Evolutionary conservation across 2,329 filamentous ascomycete genomes (phyloP).

Genomic region (Botrytis cinerea): DNA sequence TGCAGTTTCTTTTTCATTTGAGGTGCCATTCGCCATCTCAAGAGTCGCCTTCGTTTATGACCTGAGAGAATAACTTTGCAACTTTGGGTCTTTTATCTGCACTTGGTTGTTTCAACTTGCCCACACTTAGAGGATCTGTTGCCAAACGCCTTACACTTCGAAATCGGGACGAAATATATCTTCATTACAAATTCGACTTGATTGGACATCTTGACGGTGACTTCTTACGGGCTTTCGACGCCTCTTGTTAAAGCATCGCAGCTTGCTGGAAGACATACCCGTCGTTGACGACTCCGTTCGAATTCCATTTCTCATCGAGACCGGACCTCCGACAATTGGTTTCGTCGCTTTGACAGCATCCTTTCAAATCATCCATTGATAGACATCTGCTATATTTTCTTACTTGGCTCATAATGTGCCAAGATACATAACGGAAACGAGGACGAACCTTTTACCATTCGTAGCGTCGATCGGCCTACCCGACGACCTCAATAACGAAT

Average conservation of each 20-base stretch:
- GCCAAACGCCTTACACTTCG: conserved; percentile 19
- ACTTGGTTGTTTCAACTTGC: conserved; percentile 24
- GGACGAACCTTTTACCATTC: conserved; percentile 17
- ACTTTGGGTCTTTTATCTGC: background rate
- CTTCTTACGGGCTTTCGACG: background rate
- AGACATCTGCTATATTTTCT: conserved; percentile 1
- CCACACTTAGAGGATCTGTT: conserved; percentile 8
- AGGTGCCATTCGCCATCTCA: conserved; percentile 5
- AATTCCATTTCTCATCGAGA: background rate
- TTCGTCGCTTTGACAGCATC: conserved; percentile 25
- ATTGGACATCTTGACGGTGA: conserved; percentile 25
- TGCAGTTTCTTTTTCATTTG: conserved; percentile 1
- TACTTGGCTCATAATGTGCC: conserved; percentile 21
- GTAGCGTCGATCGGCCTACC: conserved; percentile 21
- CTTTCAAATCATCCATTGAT: conserved; percentile 11
- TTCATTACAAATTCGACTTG: conserved; percentile 1
- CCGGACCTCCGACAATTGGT: conserved; percentile 9
- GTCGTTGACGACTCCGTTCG: conserved; percentile 20
- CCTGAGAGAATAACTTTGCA: conserved; percentile 11
- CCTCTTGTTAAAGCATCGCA: background rate
- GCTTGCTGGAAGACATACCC: conserved; percentile 15
- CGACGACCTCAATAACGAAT: conserved; percentile 23
- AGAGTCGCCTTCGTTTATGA: conserved; percentile 14
- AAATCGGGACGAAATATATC: conserved; percentile 18
- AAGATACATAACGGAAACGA: conserved; percentile 17